Evolutionary conservation across 2,329 filamentous ascomycete genomes (phyloP).

Genomic region (Aspergillus pseudoglaucus): DNA sequence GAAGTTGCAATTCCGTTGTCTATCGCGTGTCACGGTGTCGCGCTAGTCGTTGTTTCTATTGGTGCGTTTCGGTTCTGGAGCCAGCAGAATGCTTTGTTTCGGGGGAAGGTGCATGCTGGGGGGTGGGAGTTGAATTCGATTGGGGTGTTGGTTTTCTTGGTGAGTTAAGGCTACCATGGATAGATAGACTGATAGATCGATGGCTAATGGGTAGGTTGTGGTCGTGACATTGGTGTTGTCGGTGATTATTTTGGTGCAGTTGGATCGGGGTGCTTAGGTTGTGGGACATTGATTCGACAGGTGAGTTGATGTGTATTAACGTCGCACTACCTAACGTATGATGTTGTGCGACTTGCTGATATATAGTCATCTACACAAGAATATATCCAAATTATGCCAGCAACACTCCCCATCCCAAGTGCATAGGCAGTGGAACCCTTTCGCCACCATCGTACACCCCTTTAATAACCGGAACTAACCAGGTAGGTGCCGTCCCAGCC

Average conservation of each 20-base stretch:
- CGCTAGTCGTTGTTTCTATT: slow-evolving; percentile 46
- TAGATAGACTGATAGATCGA: not conserved
- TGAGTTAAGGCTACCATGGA: slow-evolving; percentile 31
- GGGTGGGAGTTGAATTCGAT: slow-evolving; percentile 54
- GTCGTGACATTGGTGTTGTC: slow-evolving; percentile 12
- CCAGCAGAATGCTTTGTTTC: slow-evolving; percentile 53
- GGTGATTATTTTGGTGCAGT: slow-evolving; percentile 6
- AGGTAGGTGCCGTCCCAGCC: slow-evolving; percentile 11
- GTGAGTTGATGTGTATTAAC: no score
- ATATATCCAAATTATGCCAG: not conserved
- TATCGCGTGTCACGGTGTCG: slow-evolving; percentile 43
- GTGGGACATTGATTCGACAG: not conserved
- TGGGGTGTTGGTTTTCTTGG: slow-evolving; percentile 41
- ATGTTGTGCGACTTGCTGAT: not conserved
- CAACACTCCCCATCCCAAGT: slow-evolving; percentile 3
- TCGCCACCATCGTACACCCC: slow-evolving; percentile 9
- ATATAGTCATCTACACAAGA: not conserved
- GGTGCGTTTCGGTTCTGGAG: slow-evolving; percentile 56
- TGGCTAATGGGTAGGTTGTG: slow-evolving; percentile 7
- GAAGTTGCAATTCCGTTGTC: slow-evolving; percentile 56
- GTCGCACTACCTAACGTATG: no score
- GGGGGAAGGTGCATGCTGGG: slow-evolving; percentile 52
- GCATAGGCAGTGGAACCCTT: slow-evolving; percentile 10
- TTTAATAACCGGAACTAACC: slow-evolving; percentile 14
- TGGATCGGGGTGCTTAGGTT: slow-evolving; percentile 1